Evolutionary conservation across 495 filamentous ascomycete genomes (phyloP).

Genomic region (Staphylotrichum longicolle): DNA sequence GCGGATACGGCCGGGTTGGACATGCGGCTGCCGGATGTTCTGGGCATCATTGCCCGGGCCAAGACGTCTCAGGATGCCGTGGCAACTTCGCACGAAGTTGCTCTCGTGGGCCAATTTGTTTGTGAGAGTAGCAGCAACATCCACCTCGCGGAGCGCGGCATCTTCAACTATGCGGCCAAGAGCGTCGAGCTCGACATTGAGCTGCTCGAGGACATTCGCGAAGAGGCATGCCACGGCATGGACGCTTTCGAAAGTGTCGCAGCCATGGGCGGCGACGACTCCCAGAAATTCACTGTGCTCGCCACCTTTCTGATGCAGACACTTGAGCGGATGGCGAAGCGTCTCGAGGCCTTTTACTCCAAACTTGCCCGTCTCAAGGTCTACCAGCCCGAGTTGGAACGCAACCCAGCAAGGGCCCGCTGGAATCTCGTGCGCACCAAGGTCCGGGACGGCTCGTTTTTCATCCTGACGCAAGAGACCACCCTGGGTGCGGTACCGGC

Average conservation of each 20-base stretch:
- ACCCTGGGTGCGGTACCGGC: slow-evolving; percentile 35
- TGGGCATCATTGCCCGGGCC: slow-evolving; percentile 48
- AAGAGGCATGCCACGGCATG: slow-evolving; percentile 51
- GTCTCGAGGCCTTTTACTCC: slow-evolving; percentile 47
- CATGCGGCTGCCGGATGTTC: slow-evolving; percentile 45
- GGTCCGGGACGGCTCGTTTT: slow-evolving; percentile 48
- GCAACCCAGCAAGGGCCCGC: slow-evolving; percentile 46
- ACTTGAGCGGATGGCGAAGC: slow-evolving; percentile 48
- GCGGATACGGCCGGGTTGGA: slow-evolving; percentile 37
- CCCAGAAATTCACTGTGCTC: slow-evolving; percentile 39
- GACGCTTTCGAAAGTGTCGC: slow-evolving; percentile 49
- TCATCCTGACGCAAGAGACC: slow-evolving; percentile 43
- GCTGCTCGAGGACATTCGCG: slow-evolving; percentile 49
- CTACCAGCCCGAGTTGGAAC: slow-evolving; percentile 47
- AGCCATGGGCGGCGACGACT: slow-evolving; percentile 27
- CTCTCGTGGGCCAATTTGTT: slow-evolving; percentile 49
- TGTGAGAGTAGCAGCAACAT: slow-evolving; percentile 39
- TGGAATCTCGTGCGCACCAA: slow-evolving; percentile 47
- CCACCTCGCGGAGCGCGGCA: slow-evolving; percentile 47
- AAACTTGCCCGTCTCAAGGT: slow-evolving; percentile 46
- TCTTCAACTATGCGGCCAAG: slow-evolving; percentile 48
- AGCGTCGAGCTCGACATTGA: slow-evolving; percentile 48
- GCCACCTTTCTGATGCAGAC: slow-evolving; percentile 48
- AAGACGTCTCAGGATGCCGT: slow-evolving; percentile 46
- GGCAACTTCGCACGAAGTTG: slow-evolving; percentile 44